Base-by-base conservation (phyloP, 2,329 filamentous ascomycete species). In the Diaporthe helianthi region DNA sequence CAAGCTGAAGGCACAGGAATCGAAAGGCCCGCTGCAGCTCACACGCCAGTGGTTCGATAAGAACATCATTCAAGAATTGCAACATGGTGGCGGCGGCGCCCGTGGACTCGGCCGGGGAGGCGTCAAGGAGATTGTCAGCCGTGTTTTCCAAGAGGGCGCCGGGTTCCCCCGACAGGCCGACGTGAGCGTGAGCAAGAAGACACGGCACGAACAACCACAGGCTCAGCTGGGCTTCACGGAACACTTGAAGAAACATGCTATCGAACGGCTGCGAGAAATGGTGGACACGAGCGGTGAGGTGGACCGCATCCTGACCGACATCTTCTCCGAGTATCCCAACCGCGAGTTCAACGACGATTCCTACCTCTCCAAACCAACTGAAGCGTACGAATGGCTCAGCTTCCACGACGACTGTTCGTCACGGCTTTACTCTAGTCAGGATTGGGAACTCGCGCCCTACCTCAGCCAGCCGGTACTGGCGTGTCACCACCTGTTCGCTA, bases 271-370 rank as follows among this genome's bases (percentile, higher is more conserved):
- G 19, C 83, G 88, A 54, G 89, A 94, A 75, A 93, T 96, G 87
- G 83, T 94, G 36, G 90, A 94, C 71, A 92, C 92, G 0, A 91
- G 90, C 76, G 93, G 92, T 47, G 93, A 96, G 70, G 87, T 90
- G 53, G 92, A 94, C 76, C 88, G 91, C 70, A 91, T 97, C 75
- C 85, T 95, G 76, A 90, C 89, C 22, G 92, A 98, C 72, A 91
- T 97, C 74, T 97, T 98, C 76, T 85, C 92, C 26, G 87, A 92
- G 73, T 99, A 97, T 78, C 94, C 95, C 0, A 89, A 89, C 51
- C 92, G 94, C 74, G 90, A 94, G 24, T 99, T 92, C 80, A 97
- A 98, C 81, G 96, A 99, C 78, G 96, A 99, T 79, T 92, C 90
- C 0, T 91, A 93, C 74, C 89, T 99, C 38, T 92, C 90, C 41